Evolutionary conservation across 495 filamentous ascomycete genomes (phyloP), one percentile per base, ranked within the genome.

Genomic region (Neurospora sublineolata): DNA sequence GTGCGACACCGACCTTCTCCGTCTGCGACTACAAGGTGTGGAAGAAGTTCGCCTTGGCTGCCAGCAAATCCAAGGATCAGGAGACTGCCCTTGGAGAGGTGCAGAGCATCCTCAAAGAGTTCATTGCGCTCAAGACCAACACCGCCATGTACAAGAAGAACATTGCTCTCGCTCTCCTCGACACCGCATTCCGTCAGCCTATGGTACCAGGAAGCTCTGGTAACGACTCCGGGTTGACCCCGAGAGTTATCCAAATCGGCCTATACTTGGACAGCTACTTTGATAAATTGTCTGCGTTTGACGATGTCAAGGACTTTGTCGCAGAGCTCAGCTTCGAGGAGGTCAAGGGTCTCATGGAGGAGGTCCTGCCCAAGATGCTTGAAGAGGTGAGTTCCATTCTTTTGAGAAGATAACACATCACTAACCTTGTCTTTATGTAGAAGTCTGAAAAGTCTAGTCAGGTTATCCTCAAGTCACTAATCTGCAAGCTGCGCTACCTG

Each of bases 91-190:
- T 82, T 8, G 73, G 52, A 7, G 74, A 84, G 40, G 76, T 80
- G 2, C 75, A 79, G 39, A 37, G 16, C 30, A 67, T 76, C 2
- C 73, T 80, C 1, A 74, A 77, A 20, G 70, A 75, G 33, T 77
- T 77, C 60, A 74, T 80, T 23, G 72, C 76, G 2, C 71, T 76
- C 14, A 77, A 76, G 38, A 70, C 71, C 37, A 75, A 73, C 27
- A 75, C 68, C n/a, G 74, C 67, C 4, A 80, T 79, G 78, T 79
- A 79, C 73, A 78, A 75, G 68, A 80, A 82, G 69, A 80, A 80
- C 30, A 73, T 81, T 36, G 75, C 72, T 67, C 39, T 78, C 3
- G 75, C 75, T 30, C 69, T 77, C 10, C 67, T 78, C 14, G 77
- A 79, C 60, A 74, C 68, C 0, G 76, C 75, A 8, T 79, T 77